Evolutionary conservation across 345 rosid species (phyloP).

Genomic region (Cardamine resedifolia): DNA sequence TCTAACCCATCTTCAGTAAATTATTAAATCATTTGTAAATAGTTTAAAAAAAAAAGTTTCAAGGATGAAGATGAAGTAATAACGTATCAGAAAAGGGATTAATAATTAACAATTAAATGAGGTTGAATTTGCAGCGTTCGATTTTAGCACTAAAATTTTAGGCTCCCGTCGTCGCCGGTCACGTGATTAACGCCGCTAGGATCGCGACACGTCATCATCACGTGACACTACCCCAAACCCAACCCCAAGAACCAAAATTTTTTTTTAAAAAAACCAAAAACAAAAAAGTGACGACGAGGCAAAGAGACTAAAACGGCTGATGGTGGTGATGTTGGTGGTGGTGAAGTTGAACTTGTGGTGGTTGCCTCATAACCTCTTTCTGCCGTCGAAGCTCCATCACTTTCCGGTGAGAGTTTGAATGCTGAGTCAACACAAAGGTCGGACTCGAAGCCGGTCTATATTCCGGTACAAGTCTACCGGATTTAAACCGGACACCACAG

Average conservation of each 20-base stretch:
- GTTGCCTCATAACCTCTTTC: constrained; percentile 52
- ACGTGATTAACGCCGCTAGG: constrained; percentile 33
- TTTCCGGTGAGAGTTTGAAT: constrained; percentile 83
- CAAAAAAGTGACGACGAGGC: constrained; percentile 5
- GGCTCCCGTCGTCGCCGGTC: constrained; percentile 34
- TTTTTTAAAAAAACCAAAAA: not conserved
- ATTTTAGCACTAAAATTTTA: constrained; percentile 11
- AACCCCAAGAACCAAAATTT: constrained; percentile 32
- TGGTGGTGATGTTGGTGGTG: constrained; percentile 38
- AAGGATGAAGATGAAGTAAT: constrained; percentile 3
- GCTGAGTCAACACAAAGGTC: constrained; percentile 71
- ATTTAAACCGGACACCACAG: constrained; percentile 79
- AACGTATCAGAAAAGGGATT: constrained; percentile 25
- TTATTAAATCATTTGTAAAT: not conserved
- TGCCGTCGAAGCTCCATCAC: constrained; percentile 79
- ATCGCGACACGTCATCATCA: constrained; percentile 40
- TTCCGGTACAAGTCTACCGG: constrained; percentile 80
- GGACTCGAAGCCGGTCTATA: constrained; percentile 86
- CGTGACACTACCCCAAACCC: constrained; percentile 36
- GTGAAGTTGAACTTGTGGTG: constrained; percentile 37
- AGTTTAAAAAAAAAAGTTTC: not conserved
- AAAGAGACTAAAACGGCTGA: constrained; percentile 21
- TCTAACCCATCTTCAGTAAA: constrained; percentile 5
- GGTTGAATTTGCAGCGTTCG: constrained; percentile 22
- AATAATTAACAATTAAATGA: constrained; percentile 37